These are phyloP conservation scores for Tulasnella sp. DNA, from an alignment of 768 basidiomycete genomes.

Conservation along the genomic window DNA sequence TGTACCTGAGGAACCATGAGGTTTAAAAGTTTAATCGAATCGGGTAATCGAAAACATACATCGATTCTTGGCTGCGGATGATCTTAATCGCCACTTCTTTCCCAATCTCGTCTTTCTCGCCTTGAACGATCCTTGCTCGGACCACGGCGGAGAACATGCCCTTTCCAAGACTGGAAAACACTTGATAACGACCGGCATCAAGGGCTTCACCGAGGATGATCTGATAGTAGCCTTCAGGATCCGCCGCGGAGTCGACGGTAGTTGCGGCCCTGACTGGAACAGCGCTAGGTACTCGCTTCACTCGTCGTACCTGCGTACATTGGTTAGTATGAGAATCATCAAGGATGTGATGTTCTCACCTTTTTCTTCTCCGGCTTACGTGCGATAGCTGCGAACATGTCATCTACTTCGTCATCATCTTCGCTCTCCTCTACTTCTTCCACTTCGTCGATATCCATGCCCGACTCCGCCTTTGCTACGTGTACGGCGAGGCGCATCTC, in stretches of 20 bases:
- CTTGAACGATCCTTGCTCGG: slow-evolving; percentile 65
- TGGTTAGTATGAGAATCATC: slow-evolving; percentile 9
- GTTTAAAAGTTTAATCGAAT: not conserved
- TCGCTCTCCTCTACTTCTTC: slow-evolving; percentile 47
- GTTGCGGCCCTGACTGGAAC: slow-evolving; percentile 30
- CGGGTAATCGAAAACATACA: slow-evolving; percentile 42
- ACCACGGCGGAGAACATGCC: slow-evolving; percentile 99
- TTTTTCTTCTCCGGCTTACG: slow-evolving; percentile 46
- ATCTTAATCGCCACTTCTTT: slow-evolving; percentile 97
- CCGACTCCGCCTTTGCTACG: slow-evolving; percentile 28
- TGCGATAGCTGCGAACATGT: slow-evolving; percentile 77
- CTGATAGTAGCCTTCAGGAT: slow-evolving; percentile 90
- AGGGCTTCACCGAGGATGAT: slow-evolving; percentile 90
- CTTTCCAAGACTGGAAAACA: slow-evolving; percentile 89
- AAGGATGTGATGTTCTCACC: slow-evolving; percentile 24
- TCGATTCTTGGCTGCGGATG: slow-evolving; percentile 87
- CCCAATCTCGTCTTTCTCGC: slow-evolving; percentile 41
- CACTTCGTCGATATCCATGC: slow-evolving; percentile 30
- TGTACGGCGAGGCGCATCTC: slow-evolving; percentile 55
- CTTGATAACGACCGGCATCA: slow-evolving; percentile 85
- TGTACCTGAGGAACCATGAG: slow-evolving; percentile 50
- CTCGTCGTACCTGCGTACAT: slow-evolving; percentile 2
- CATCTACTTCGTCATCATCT: slow-evolving; percentile 80
- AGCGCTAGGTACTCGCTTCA: not conserved
- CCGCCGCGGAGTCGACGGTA: slow-evolving; percentile 82